Evolutionary conservation across 768 basidiomycete species (phyloP).

Genomic region (Pluteus cervinus): DNA sequence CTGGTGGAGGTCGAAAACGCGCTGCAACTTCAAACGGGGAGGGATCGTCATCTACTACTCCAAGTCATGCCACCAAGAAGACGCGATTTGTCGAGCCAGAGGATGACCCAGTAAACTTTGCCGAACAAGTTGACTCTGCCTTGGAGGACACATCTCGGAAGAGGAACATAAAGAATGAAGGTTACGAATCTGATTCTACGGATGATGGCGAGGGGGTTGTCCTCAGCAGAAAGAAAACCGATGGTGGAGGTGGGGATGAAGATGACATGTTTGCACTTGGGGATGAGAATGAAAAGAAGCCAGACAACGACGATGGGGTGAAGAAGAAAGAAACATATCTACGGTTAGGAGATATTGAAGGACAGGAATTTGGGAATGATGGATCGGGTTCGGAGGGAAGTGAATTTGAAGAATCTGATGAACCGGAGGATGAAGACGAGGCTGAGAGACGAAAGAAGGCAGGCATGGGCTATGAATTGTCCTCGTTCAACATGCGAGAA

Average conservation of each 20-base stretch:
- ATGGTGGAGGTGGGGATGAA: constrained; percentile 49
- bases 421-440: constrained; percentile 74
- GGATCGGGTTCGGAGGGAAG: constrained; percentile 35
- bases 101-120: constrained; percentile 72
- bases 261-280: constrained; percentile 79
- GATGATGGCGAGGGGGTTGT: constrained; percentile 96
- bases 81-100: constrained; percentile 74
- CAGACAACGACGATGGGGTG: constrained; percentile 21
- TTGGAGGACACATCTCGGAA: constrained; percentile 68
- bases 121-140: constrained; percentile 68
- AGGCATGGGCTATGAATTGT: constrained; percentile 91
- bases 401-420: constrained; percentile 32
- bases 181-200: constrained; percentile 92
- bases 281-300: constrained; percentile 48
- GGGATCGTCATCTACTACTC: constrained; percentile 21
- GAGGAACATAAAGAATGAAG: constrained; percentile 74
- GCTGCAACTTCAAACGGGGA: constrained; percentile 19
- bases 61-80: constrained; percentile 47
- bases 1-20: constrained; percentile 30
- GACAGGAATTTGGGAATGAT: constrained; percentile 91
- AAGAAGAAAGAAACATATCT: constrained; percentile 71
- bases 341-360: constrained; percentile 91
- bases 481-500: constrained; percentile 97
- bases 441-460: constrained; percentile 68
- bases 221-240: constrained; percentile 61